Conservation (phyloP, 495 filamentous ascomycete genomes). For the Clavariopsis aquatica region DNA sequence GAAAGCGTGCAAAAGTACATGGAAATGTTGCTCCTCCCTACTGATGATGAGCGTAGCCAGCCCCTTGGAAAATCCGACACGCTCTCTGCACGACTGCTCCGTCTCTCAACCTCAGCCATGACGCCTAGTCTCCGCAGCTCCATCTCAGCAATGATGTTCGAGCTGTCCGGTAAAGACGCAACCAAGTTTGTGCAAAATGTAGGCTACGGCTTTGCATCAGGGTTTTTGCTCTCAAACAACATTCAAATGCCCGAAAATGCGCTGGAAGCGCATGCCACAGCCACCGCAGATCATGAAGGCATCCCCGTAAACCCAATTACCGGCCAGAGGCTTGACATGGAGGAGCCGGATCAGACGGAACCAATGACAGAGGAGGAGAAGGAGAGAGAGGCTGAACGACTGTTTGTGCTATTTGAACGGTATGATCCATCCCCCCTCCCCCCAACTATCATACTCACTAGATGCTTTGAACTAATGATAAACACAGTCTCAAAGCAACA, state of each 20-base stretch:
- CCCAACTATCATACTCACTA: no score
- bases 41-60: conserved; percentile 71
- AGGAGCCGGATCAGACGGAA: conserved; percentile 55
- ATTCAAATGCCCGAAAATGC: conserved; percentile 71
- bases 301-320: conserved; percentile 83
- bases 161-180: conserved; percentile 66
- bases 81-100: conserved; percentile 74
- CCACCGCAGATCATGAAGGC: conserved; percentile 39
- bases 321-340: conserved; percentile 76
- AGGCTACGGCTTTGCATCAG: conserved; percentile 87
- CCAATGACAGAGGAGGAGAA: conserved; percentile 91
- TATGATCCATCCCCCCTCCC: no score
- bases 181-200: conserved; percentile 47
- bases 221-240: conserved; percentile 80
- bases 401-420: conserved; percentile 96
- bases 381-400: conserved; percentile 85
- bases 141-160: conserved; percentile 82
- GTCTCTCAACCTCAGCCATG: conserved; percentile 71
- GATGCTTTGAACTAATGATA: conserved; percentile 11
- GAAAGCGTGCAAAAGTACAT: conserved; percentile 62
- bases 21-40: conserved; percentile 69
- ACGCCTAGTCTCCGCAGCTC: conserved; percentile 69
- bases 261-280: conserved; percentile 57
- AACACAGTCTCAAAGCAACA: conserved; percentile 71
- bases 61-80: conserved; percentile 76